phyloP scores from a whole-genome alignment of 169 alveolate species.

The Babesia microti region DNA sequence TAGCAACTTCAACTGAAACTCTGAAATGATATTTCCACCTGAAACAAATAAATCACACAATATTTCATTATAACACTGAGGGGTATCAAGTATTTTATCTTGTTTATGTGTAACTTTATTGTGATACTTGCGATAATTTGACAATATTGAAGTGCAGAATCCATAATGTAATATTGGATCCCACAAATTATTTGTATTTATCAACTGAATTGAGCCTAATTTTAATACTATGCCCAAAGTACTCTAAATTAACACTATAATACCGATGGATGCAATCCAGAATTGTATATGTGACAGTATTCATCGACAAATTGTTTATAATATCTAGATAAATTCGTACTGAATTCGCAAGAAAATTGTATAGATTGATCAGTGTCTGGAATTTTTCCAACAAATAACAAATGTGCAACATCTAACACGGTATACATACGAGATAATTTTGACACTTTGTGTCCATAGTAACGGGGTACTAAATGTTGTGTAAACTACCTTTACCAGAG shows the following conservation, averaged over 20 bases:
- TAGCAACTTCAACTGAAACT: slow-evolving; percentile 2
- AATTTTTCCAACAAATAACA: neutral
- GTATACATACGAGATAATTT: slow-evolving; percentile 2
- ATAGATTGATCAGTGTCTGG: neutral
- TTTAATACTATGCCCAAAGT: neutral
- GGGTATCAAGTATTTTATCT: neutral
- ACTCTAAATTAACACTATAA: slow-evolving; percentile 2
- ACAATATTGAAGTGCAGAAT: neutral
- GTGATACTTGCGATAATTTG: slow-evolving; percentile 6
- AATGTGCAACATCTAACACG: neutral
- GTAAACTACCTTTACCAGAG: neutral
- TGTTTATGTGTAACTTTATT: slow-evolving; percentile 1
- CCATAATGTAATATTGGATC: neutral
- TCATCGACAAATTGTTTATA: neutral
- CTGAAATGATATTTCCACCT: slow-evolving; percentile 5
- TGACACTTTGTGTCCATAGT: neutral
- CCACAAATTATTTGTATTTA: neutral
- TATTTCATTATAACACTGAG: neutral
- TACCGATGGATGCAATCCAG: too few species aligned
- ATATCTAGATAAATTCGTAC: neutral
- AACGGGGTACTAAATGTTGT: neutral
- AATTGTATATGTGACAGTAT: too few species aligned
- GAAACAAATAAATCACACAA: neutral
- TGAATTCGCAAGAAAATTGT: neutral
- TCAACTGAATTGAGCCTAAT: neutral